Evolutionary conservation across 768 basidiomycete genomes (phyloP).

Genomic region (Candolleomyces eurysporus): DNA sequence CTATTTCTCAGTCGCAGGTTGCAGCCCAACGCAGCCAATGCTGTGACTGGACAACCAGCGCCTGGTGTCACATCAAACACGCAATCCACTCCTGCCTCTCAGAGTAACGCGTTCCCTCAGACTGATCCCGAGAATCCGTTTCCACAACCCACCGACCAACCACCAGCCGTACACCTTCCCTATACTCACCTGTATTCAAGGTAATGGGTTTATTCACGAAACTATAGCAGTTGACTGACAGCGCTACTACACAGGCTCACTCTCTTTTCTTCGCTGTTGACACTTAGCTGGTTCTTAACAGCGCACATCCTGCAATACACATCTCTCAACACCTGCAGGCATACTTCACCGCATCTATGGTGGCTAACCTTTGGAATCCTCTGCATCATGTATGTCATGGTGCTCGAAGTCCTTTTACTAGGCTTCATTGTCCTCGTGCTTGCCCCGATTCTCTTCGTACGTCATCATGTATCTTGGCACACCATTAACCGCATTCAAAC

Average conservation of each 20-base stretch:
- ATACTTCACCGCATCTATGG: conserved; percentile 78
- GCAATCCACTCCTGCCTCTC: neutral
- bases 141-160: neutral
- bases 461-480: conserved; percentile 21
- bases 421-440: conserved; percentile 77
- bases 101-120: neutral
- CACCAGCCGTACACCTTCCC: conserved; percentile 1
- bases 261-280: conserved; percentile 63
- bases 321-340: conserved; percentile 69
- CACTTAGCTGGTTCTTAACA: conserved; percentile 80
- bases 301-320: conserved; percentile 81
- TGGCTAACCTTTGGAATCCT: conserved; percentile 83
- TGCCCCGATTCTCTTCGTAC: conserved; percentile 75
- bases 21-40: neutral
- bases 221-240: neutral
- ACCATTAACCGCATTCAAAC: conserved; percentile 4
- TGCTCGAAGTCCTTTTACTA: conserved; percentile 65
- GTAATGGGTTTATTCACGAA: neutral
- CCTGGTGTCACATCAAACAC: neutral
- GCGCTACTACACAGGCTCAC: conserved; percentile 43
- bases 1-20: neutral
- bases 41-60: neutral
- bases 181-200: conserved; percentile 7
- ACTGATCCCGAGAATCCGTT: neutral
- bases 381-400: conserved; percentile 76